These are phyloP conservation scores for Corylus americana DNA, from an alignment of 306 rosid genomes.

Conservation along the genomic window DNA sequence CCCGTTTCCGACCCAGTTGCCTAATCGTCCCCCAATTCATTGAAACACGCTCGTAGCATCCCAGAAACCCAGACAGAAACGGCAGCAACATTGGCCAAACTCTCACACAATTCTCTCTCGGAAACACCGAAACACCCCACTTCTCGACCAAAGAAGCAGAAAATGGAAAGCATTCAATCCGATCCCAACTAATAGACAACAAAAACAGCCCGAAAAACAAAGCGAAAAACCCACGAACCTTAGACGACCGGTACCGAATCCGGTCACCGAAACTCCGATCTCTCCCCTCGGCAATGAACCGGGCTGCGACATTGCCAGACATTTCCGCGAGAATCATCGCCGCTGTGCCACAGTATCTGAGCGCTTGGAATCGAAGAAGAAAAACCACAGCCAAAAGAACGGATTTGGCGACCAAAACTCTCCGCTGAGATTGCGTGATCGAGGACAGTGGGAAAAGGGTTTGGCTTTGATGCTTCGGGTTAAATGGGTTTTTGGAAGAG, in stretches of 20 bases:
- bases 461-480: slow-evolving; percentile 34
- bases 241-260: slow-evolving; percentile 22
- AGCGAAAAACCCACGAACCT: slow-evolving; percentile 63
- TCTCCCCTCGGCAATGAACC: slow-evolving; percentile 36
- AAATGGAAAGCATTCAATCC: slow-evolving; percentile 73
- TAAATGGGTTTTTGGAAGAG: slow-evolving; percentile 45
- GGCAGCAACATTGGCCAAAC: slow-evolving; percentile 89
- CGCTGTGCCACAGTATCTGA: slow-evolving; percentile 81
- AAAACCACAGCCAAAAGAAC: slow-evolving; percentile 68
- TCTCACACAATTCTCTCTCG: slow-evolving; percentile 52
- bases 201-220: slow-evolving; percentile 56
- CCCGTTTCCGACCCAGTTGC: slow-evolving; percentile 62
- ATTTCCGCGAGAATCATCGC: slow-evolving; percentile 90
- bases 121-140: slow-evolving; percentile 35
- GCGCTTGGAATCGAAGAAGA: slow-evolving; percentile 82
- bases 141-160: slow-evolving; percentile 41
- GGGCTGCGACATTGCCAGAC: slow-evolving; percentile 59
- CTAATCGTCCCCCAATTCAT: slow-evolving; percentile 56
- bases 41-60: slow-evolving; percentile 60
- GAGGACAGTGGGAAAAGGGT: slow-evolving; percentile 37
- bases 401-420: slow-evolving; percentile 48
- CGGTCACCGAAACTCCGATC: slow-evolving; percentile 21
- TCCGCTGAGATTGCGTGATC: slow-evolving; percentile 53
- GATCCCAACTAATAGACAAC: slow-evolving; percentile 81
- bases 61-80: slow-evolving; percentile 70